Evolutionary conservation across 495 filamentous ascomycete species (phyloP).

Genomic region (Xylaria nigripes): DNA sequence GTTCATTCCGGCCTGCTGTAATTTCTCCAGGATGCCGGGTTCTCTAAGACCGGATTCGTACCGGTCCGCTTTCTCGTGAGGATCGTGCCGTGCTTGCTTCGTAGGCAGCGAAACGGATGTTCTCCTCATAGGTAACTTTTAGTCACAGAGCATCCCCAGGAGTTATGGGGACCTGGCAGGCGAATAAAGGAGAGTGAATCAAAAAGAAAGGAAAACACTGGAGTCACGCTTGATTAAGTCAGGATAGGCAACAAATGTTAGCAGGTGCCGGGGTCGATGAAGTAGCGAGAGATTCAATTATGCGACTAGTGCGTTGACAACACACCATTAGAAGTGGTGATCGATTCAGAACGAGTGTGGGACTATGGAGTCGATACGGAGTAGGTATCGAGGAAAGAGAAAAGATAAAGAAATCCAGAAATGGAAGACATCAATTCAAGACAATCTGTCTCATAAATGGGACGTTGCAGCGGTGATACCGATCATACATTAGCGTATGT

Average conservation of each 20-base stretch:
- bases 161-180: slow-evolving; percentile 8
- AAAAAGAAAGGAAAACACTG: background rate
- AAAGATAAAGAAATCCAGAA: background rate
- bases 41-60: slow-evolving; percentile 40
- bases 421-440: background rate
- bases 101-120: slow-evolving; percentile 52
- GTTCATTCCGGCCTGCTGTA: slow-evolving; percentile 53
- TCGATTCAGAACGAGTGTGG: slow-evolving; percentile 7
- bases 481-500: background rate
- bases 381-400: background rate
- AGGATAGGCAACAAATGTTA: slow-evolving; percentile 1
- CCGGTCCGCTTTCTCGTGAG: slow-evolving; percentile 49
- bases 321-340: background rate
- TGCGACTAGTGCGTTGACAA: background rate
- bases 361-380: background rate
- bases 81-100: slow-evolving; percentile 47
- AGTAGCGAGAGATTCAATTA: background rate
- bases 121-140: slow-evolving; percentile 47
- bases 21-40: slow-evolving; percentile 37
- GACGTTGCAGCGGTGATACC: background rate
- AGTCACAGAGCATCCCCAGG: slow-evolving; percentile 22
- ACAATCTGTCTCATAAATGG: background rate
- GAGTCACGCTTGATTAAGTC: slow-evolving; percentile 4
- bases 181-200: slow-evolving; percentile 4
- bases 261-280: background rate